A percentile compares a stretch with the other conserved stretches of the same genome.
These are phyloP conservation scores for Apiospora kogelbergensis DNA, from an alignment of 2,329 filamentous ascomycete species.

Conservation along the genomic window DNA sequence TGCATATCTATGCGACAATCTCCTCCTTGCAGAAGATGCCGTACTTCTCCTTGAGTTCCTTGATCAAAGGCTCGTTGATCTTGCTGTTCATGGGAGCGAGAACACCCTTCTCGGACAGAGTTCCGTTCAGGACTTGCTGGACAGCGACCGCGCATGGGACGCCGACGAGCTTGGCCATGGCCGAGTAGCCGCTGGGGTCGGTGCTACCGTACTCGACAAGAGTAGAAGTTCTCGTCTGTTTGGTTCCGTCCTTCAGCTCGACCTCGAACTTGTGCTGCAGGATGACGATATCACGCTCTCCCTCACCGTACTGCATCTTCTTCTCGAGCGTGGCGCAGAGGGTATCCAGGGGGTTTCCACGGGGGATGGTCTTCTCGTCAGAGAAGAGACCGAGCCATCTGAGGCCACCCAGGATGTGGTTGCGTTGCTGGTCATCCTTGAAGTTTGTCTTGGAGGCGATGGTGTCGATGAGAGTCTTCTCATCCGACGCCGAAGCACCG, in stretches of 20 bases:
- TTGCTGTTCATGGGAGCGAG: constrained; percentile 74
- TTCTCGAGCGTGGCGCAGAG: constrained; percentile 84
- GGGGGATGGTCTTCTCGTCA: constrained; percentile 49
- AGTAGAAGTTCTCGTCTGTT: constrained; percentile 77
- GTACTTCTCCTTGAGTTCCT: constrained; percentile 62
- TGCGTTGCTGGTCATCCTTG: constrained; percentile 63
- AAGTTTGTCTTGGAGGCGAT: constrained; percentile 78
- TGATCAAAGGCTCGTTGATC: constrained; percentile 62
- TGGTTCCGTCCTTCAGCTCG: constrained; percentile 75
- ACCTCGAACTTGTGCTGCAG: constrained; percentile 84
- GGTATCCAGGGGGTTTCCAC: constrained; percentile 84
- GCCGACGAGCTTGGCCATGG: constrained; percentile 70
- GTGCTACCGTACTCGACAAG: constrained; percentile 72
- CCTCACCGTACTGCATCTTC: constrained; percentile 86
- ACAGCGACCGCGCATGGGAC: constrained; percentile 51
- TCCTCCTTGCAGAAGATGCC: constrained; percentile 47
- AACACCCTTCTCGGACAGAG: constrained; percentile 70
- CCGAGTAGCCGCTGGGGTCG: constrained; percentile 72
- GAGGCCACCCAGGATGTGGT: constrained; percentile 69
- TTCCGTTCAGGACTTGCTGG: constrained; percentile 75
- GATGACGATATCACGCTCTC: constrained; percentile 81
- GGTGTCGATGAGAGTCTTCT: constrained; percentile 70
- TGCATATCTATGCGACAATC: constrained; percentile 16
- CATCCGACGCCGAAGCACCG: constrained; percentile 62
- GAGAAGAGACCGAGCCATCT: constrained; percentile 66